Evolutionary conservation across 164 flowering plant species (phyloP).

Genomic region (Stephania cephalantha): DNA sequence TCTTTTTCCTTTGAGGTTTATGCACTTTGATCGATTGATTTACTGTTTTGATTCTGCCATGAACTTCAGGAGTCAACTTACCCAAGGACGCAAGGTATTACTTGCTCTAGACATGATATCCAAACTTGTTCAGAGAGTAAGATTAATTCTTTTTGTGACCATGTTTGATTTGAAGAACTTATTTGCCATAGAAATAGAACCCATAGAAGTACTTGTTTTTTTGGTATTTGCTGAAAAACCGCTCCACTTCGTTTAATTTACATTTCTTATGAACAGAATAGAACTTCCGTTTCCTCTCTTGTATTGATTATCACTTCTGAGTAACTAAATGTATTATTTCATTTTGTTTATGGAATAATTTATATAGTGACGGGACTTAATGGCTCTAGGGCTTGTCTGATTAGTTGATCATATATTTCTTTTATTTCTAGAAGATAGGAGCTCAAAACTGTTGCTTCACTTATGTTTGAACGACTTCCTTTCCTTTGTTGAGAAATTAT

Average conservation of each 20-base stretch:
- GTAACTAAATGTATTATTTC: too few species aligned
- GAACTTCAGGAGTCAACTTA: conserved; percentile 61
- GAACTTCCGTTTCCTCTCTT: background rate
- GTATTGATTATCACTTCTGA: background rate
- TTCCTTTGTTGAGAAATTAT: too few species aligned
- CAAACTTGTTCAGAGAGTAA: conserved; percentile 77
- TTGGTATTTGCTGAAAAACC: background rate
- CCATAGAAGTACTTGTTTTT: background rate
- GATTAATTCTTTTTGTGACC: background rate
- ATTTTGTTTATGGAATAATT: too few species aligned
- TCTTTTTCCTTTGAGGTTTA: background rate
- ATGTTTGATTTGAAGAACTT: background rate
- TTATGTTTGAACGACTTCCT: too few species aligned
- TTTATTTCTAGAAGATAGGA: too few species aligned
- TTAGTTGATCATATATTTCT: too few species aligned
- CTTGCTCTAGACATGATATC: conserved; percentile 65
- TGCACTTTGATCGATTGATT: background rate
- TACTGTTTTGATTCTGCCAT: background rate
- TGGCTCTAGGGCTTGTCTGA: too few species aligned
- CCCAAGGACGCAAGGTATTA: conserved; percentile 85
- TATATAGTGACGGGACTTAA: too few species aligned
- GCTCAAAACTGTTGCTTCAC: too few species aligned
- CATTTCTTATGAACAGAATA: background rate
- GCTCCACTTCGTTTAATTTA: background rate
- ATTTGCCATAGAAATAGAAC: background rate